phyloP scores from a whole-genome alignment of 164 flowering plant genomes.

The Vitis vinifera region ASM3070453v1 NC_081823.1:5081501-5082000 shows the following conservation, averaged over 20 bases:
- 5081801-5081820: constrained; percentile 40
- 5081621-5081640: background rate
- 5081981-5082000: constrained; percentile 70
- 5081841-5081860: constrained; percentile 53
- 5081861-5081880: constrained; percentile 94
- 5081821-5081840: constrained; percentile 20
- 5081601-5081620: background rate
- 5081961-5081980: constrained; percentile 69
- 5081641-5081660: background rate
- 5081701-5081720: constrained; percentile 87
- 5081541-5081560: too few species aligned
- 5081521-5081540: too few species aligned
- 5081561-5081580: background rate
- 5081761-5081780: constrained; percentile 62
- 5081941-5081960: constrained; percentile 88
- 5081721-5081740: constrained; percentile 68
- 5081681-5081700: constrained; percentile 80
- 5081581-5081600: background rate
- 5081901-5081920: constrained; percentile 87
- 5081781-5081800: constrained; percentile 73
- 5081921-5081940: constrained; percentile 73
- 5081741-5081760: constrained; percentile 84
- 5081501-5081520: too few species aligned
- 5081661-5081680: constrained; percentile 76
- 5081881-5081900: constrained; percentile 95